Evolutionary conservation across 129 eudicot genomes (phyloP), one percentile per base, ranked within the genome.

Genomic region (Artemisia argyi): DNA sequence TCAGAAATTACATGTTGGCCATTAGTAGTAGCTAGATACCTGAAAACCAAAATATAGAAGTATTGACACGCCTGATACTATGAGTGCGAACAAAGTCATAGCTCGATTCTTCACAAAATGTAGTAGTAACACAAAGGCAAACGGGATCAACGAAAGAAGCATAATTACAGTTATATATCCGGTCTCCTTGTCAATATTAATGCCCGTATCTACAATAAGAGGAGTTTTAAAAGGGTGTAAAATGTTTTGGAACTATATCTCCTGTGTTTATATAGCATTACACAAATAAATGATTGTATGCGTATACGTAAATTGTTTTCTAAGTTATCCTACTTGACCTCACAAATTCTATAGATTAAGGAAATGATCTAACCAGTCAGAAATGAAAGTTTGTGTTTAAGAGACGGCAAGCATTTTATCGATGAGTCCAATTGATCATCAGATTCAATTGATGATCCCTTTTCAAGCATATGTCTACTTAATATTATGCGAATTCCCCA

Each of bases 91-190:
- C n/a, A 63, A 63, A 12, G 64, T 52, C 2, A 3, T 3, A 28
- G 32, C 32, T 3, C 14, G 78, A 63, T n/a, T 62, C 2, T 14
- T 18, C 0, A 65, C 20, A 12, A 73, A 52, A 51, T n/a, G 19
- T 32, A 32, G 44, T 32, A 73, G 63, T 51, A 53, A 64, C 5
- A 74, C 71, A 1, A 16, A 50, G 15, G 54, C 71, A 39, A 63
- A 73, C 0, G 78, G 78, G 9, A 74, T 52, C 71, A 74, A 13
- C 0, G 71, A 74, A 17, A 63, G 54, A 74, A 74, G 64, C 78
- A 74, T 74, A 7, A 63, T 63, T 3, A 13, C 7, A 0, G 71
- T 65, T 32, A 64, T 10, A 9, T 15, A 0, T 18, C 64, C 54
- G 1, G 64, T 74, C 78, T 12, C 54, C 46, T 74, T 8, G 12